Evolutionary conservation across 179 eudicot species (phyloP).

Genomic region (Silene noctiflora): DNA sequence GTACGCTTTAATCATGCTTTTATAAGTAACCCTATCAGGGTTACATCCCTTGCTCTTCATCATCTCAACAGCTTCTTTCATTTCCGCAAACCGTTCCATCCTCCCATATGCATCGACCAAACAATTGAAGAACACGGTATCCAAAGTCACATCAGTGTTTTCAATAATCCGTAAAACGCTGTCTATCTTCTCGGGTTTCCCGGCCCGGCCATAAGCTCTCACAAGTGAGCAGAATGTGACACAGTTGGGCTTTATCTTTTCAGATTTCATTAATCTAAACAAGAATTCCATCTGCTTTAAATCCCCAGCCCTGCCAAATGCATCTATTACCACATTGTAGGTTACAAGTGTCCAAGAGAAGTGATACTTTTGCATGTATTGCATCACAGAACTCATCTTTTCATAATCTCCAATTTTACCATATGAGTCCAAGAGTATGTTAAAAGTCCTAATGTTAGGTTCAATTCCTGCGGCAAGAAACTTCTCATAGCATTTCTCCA

Average conservation of each 20-base stretch:
- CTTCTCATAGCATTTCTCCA: conserved; percentile 92
- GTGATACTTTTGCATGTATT: conserved; percentile 86
- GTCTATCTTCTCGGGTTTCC: conserved; percentile 56
- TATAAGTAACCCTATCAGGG: conserved; percentile 68
- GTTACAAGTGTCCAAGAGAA: conserved; percentile 76
- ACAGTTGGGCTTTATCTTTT: conserved; percentile 75
- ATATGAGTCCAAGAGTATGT: conserved; percentile 73
- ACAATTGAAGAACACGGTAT: conserved; percentile 75
- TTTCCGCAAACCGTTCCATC: conserved; percentile 74
- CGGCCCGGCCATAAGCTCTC: conserved; percentile 76
- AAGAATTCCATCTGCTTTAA: conserved; percentile 81
- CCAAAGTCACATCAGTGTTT: conserved; percentile 64
- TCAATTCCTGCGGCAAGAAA: conserved; percentile 76
- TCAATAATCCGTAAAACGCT: conserved; percentile 54
- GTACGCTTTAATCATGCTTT: conserved; percentile 81
- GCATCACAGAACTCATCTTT: conserved; percentile 95
- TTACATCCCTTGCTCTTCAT: conserved; percentile 64
- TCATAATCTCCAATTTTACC: conserved; percentile 63
- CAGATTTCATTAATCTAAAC: conserved; percentile 80
- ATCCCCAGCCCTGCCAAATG: conserved; percentile 86
- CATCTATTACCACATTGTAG: conserved; percentile 78
- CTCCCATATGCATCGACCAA: conserved; percentile 80
- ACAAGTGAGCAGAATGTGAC: conserved; percentile 88
- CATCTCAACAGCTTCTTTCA: conserved; percentile 67
- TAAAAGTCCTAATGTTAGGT: conserved; percentile 78